Percentiles rank a stretch among this genome's conserved stretches.
Evolutionary conservation across 768 basidiomycete species (phyloP).

Genomic region (Auricularia sp.): DNA sequence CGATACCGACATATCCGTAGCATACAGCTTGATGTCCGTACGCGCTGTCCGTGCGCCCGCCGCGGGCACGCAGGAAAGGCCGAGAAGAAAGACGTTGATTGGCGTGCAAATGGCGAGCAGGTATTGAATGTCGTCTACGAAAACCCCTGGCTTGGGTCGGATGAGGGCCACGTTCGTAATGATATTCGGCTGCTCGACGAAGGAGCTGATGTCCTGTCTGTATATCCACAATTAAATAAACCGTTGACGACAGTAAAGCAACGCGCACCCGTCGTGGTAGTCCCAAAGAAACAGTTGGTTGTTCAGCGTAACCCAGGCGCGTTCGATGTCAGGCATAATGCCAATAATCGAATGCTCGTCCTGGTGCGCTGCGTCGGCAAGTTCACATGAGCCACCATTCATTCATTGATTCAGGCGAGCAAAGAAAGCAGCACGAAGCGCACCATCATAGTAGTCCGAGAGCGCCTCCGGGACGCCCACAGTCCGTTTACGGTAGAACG

Average conservation of each 20-base stretch:
- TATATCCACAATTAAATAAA: background rate
- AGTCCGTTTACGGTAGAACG: constrained; percentile 69
- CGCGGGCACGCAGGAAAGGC: constrained; percentile 37
- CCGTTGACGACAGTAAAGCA: constrained; percentile 5
- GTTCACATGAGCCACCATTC: background rate
- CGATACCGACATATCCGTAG: constrained; percentile 71
- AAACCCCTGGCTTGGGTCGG: constrained; percentile 73
- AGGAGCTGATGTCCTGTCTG: constrained; percentile 87
- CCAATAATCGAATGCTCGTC: constrained; percentile 40
- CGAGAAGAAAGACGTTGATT: constrained; percentile 72
- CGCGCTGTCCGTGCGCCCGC: constrained; percentile 33
- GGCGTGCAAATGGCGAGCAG: constrained; percentile 88
- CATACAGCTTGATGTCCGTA: constrained; percentile 79
- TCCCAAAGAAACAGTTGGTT: constrained; percentile 95
- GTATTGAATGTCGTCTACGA: constrained; percentile 85
- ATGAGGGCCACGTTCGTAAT: constrained; percentile 86
- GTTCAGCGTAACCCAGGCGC: constrained; percentile 93
- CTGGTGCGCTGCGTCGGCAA: background rate
- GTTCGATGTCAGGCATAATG: constrained; percentile 82
- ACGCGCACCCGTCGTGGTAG: constrained; percentile 76
- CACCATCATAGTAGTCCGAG: constrained; percentile 71
- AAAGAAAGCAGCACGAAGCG: constrained; percentile 3
- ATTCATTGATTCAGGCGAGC: constrained; percentile 10
- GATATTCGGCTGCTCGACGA: constrained; percentile 80
- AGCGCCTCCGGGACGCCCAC: constrained; percentile 68